Conservation (phyloP, 2,329 filamentous ascomycete species). For the Chaetomium sp. region DNA sequence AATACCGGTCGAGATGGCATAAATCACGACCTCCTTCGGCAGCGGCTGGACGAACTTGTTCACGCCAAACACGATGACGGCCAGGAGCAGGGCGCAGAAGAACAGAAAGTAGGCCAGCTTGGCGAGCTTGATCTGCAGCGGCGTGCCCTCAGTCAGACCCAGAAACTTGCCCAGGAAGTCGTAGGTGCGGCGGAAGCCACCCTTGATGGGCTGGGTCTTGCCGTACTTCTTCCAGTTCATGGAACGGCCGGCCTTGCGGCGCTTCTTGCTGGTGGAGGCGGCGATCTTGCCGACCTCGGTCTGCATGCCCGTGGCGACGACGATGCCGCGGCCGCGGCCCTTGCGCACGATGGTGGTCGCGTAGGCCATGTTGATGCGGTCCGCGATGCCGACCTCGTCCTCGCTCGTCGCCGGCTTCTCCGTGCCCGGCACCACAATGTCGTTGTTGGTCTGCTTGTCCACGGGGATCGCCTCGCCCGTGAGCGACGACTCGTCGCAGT, state of each 20-base stretch:
- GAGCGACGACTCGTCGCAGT: constrained; percentile 75
- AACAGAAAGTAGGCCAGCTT: constrained; percentile 84
- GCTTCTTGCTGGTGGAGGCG: constrained; percentile 59
- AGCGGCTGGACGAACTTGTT: constrained; percentile 56
- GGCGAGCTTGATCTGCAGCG: constrained; percentile 80
- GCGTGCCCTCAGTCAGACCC: constrained; percentile 70
- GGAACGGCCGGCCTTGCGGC: constrained; percentile 48
- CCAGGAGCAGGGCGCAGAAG: constrained; percentile 64
- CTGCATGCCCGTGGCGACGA: constrained; percentile 71
- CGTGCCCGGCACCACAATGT: constrained; percentile 48
- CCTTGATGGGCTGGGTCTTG: constrained; percentile 45
- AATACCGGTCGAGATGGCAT: constrained; percentile 63
- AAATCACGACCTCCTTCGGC: constrained; percentile 60
- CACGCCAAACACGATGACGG: constrained; percentile 63
- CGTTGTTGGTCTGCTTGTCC: constrained; percentile 61
- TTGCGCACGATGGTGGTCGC: constrained; percentile 73
- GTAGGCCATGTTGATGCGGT: constrained; percentile 74
- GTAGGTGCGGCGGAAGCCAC: constrained; percentile 45
- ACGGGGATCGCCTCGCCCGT: constrained; percentile 77
- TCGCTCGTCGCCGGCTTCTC: constrained; percentile 50
- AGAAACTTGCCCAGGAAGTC: constrained; percentile 51
- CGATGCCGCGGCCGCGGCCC: constrained; percentile 72
- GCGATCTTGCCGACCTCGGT: constrained; percentile 78
- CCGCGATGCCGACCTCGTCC: constrained; percentile 64
- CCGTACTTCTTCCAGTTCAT: constrained; percentile 49